These are phyloP conservation scores for Tuber umbilicatum DNA, from an alignment of 495 filamentous ascomycete genomes.

Conservation along the genomic window DNA sequence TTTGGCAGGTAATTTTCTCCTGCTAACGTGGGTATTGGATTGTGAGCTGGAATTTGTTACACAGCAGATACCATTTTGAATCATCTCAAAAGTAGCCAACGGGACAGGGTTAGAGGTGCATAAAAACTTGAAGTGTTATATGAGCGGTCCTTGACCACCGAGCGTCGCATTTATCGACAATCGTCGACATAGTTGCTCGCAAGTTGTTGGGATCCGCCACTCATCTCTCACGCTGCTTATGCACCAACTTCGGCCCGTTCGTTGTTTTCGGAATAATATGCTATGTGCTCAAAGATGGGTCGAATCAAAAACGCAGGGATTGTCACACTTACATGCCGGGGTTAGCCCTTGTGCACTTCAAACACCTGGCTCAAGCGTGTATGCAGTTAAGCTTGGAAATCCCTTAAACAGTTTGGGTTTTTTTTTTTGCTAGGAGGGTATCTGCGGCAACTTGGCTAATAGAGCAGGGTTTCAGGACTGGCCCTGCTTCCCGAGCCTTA, in stretches of 20 bases:
- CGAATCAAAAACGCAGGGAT: neutral
- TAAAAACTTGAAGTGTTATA: neutral
- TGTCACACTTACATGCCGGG: neutral
- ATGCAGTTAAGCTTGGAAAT: neutral
- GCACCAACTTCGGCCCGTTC: neutral
- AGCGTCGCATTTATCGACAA: neutral
- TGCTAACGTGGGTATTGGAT: neutral
- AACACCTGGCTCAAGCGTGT: neutral
- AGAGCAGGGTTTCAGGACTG: neutral
- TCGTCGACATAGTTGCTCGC: neutral
- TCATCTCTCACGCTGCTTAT: neutral
- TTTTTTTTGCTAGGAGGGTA: neutral
- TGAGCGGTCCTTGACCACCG: neutral
- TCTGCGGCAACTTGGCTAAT: neutral
- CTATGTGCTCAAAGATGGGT: neutral
- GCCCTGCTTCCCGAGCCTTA: neutral
- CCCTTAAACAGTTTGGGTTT: neutral
- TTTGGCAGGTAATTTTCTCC: neutral
- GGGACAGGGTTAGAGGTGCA: neutral
- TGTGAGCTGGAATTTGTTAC: neutral
- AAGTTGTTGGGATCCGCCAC: neutral
- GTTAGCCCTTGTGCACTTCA: neutral
- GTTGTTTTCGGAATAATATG: neutral
- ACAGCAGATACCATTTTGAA: neutral
- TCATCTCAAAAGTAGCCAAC: neutral